Conservation (phyloP, 2,329 filamentous ascomycete species). For the Diaporthe sp. region DNA sequence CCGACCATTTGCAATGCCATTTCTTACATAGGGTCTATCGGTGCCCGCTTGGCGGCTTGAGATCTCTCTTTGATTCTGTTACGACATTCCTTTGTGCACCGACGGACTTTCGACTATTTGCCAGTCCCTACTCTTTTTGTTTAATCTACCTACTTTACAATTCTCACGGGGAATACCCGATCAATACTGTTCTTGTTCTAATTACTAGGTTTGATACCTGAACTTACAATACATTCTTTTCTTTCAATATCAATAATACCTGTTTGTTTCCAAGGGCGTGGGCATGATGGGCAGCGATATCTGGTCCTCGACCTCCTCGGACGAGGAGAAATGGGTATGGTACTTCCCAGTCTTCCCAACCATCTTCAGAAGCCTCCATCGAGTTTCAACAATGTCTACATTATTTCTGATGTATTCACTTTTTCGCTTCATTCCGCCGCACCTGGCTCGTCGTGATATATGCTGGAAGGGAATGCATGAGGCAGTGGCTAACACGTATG, state of each 20-base stretch:
- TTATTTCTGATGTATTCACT: background rate
- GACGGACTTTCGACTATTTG: background rate
- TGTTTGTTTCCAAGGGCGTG: background rate
- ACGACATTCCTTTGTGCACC: conserved; percentile 20
- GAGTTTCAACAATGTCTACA: background rate
- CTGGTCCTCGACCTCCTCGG: conserved; percentile 24
- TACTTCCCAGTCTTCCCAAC: background rate
- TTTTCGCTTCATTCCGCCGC: background rate
- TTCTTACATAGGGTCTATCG: conserved; percentile 24
- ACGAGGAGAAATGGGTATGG: conserved; percentile 28
- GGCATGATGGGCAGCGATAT: conserved; percentile 21
- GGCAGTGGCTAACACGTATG: background rate
- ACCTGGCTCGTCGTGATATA: background rate
- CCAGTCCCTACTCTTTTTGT: conserved; percentile 21
- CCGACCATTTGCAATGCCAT: conserved; percentile 9
- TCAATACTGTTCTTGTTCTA: background rate
- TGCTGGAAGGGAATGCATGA: background rate
- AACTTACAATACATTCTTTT: background rate
- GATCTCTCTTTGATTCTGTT: background rate
- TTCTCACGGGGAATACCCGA: background rate
- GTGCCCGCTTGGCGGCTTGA: conserved; percentile 22
- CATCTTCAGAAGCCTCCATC: background rate
- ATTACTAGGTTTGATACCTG: conserved; percentile 30
- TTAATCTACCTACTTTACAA: conserved; percentile 3
- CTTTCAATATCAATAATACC: conserved; percentile 1